These are phyloP conservation scores for Anastatica hierochuntica DNA, from an alignment of 345 rosid genomes.

Conservation along the genomic window DNA sequence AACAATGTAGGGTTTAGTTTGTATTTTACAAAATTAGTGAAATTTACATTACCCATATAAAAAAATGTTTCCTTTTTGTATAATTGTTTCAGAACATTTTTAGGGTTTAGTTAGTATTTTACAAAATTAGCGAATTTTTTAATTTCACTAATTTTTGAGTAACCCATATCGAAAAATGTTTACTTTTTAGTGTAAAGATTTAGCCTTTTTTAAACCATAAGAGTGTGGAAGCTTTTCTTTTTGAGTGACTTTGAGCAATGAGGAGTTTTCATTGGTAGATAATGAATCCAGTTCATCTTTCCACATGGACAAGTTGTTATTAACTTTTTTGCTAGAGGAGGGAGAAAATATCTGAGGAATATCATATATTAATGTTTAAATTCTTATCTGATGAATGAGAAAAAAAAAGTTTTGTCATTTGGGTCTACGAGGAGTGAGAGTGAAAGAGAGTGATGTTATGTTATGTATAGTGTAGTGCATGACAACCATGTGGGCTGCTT, in stretches of 20 bases:
- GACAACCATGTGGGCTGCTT: slow-evolving; percentile 28
- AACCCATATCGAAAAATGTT: not conserved
- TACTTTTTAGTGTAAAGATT: not conserved
- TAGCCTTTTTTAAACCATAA: not conserved
- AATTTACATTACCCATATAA: too few relatives aligned
- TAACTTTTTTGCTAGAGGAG: not conserved
- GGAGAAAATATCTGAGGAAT: slow-evolving; percentile 4
- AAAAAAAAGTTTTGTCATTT: not conserved
- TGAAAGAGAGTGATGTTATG: slow-evolving; percentile 17
- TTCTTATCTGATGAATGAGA: not conserved
- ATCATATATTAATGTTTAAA: not conserved
- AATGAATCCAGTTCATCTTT: slow-evolving; percentile 19
- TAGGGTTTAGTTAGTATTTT: slow-evolving; percentile 16
- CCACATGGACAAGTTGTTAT: slow-evolving; percentile 20
- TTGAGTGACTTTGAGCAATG: slow-evolving; percentile 2
- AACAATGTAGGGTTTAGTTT: too few relatives aligned
- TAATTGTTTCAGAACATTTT: not conserved
- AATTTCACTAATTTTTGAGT: too few relatives aligned
- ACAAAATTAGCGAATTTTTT: too few relatives aligned
- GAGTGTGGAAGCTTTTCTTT: not conserved
- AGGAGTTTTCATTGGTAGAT: not conserved
- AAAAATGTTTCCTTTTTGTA: too few relatives aligned
- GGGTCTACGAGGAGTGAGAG: slow-evolving; percentile 7
- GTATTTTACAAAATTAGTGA: too few relatives aligned
- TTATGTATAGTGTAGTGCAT: slow-evolving; percentile 9